Percentiles rank a stretch among this genome's conserved stretches.
These are phyloP conservation scores for Eimeria necatrix DNA, from an alignment of 169 alveolate species.

Conservation along the genomic window DNA sequence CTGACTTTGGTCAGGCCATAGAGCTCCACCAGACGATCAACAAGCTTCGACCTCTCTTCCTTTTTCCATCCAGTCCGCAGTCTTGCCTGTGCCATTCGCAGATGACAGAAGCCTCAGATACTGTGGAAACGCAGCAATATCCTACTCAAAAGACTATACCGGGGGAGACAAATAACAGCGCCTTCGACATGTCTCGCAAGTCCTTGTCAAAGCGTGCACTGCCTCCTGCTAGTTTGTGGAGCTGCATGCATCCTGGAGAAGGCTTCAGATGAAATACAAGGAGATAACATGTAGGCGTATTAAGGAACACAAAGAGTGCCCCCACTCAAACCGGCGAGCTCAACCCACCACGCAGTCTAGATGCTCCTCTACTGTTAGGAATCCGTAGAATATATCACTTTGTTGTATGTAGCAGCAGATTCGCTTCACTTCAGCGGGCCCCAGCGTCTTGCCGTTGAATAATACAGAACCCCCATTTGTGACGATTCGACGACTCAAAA, in stretches of 20 bases:
- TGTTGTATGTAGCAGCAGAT: slow-evolving; percentile 91
- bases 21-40: slow-evolving; percentile 83
- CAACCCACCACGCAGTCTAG: slow-evolving; percentile 77
- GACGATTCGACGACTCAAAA: slow-evolving; percentile 81
- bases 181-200: too few relatives aligned
- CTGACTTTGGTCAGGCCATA: slow-evolving; percentile 85
- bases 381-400: slow-evolving; percentile 90
- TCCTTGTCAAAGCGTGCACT: too few relatives aligned
- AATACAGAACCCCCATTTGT: slow-evolving; percentile 81
- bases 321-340: background rate
- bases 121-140: too few relatives aligned
- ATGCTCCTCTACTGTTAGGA: slow-evolving; percentile 89
- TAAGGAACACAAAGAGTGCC: too few relatives aligned
- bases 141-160: too few relatives aligned
- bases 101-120: background rate
- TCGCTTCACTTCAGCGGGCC: slow-evolving; percentile 83
- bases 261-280: too few relatives aligned
- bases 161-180: too few relatives aligned
- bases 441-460: slow-evolving; percentile 82
- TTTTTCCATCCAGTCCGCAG: slow-evolving; percentile 80
- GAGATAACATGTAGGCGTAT: too few relatives aligned
- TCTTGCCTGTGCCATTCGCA: slow-evolving; percentile 81
- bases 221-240: too few relatives aligned
- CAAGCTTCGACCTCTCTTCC: slow-evolving; percentile 82
- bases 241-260: too few relatives aligned